Evolutionary conservation across 495 filamentous ascomycete species (phyloP).

Genomic region (Sporormia fimetaria): DNA sequence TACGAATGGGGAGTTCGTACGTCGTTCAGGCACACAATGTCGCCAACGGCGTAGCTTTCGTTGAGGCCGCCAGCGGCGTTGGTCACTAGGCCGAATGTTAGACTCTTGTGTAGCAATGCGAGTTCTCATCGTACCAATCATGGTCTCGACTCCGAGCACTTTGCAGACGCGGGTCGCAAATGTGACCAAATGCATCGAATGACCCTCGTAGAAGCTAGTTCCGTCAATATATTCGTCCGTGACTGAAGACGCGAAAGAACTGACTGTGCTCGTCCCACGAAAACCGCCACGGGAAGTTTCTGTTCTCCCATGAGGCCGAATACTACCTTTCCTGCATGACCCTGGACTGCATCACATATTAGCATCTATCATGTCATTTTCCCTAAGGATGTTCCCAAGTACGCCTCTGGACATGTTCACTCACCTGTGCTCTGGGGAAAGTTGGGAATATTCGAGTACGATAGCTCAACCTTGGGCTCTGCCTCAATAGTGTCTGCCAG

Average conservation of each 20-base stretch:
- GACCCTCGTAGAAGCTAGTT: conserved; percentile 63
- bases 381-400: neutral
- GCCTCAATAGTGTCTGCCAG: conserved; percentile 49
- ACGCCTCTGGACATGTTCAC: conserved; percentile 9
- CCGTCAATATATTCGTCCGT: conserved; percentile 5
- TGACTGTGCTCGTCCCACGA: conserved; percentile 66
- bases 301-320: conserved; percentile 50
- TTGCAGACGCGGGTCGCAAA: conserved; percentile 64
- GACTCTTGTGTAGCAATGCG: neutral
- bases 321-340: conserved; percentile 65
- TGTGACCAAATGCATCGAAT: conserved; percentile 55
- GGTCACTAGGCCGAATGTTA: conserved; percentile 41
- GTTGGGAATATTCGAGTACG: conserved; percentile 52
- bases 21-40: conserved; percentile 64
- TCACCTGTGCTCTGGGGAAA: conserved; percentile 57
- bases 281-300: conserved; percentile 51
- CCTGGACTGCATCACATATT: conserved; percentile 39
- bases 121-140: conserved; percentile 41
- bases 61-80: conserved; percentile 71
- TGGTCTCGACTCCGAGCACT: conserved; percentile 50
- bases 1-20: conserved; percentile 31
- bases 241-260: conserved; percentile 26
- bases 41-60: conserved; percentile 54
- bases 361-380: neutral
- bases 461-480: conserved; percentile 44